Base-by-base conservation (phyloP, 768 basidiomycete genomes). In the Hygrophorus russula region DNA sequence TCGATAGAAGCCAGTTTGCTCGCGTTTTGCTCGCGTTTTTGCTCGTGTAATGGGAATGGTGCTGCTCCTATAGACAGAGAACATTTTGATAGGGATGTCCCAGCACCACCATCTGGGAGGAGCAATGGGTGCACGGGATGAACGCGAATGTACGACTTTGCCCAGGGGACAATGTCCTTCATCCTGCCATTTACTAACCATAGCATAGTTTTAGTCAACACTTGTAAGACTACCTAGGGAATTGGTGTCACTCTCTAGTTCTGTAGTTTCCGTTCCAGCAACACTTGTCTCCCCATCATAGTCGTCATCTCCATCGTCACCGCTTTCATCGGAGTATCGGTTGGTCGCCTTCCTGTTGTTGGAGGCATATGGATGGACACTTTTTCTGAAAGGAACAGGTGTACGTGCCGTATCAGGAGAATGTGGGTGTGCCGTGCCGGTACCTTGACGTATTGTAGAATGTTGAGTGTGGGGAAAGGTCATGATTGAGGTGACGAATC, bases 141-240 rank as follows among this genome's bases (percentile, higher is more conserved):
- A 71, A 3, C 64, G 69, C 5, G 65, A 66, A 1, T 52, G 64
- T 7, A 53, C 54, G 19, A 46, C 56, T 15, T n/a, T 20, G 10
- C 34, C 19, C 27, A 12, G 11, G n/a, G 8, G 17, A 11, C n/a
- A n/a, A n/a, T n/a, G n/a, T n/a, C n/a, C n/a, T n/a, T n/a, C n/a
- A n/a, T n/a, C n/a, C n/a, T n/a, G n/a, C n/a, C n/a, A n/a, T n/a
- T n/a, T n/a, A n/a, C n/a, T n/a, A n/a, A n/a, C n/a, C n/a, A n/a
- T n/a, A n/a, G n/a, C n/a, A n/a, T n/a, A n/a, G 24, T 24, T 27
- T 57, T 56, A 69, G 49, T 73, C 68, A 34, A 76, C 68, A 50
- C 73, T 74, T 11, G 73, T 74, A 45, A 75, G 62, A 56, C 73
- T 75, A 39, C 65, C 66, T 30, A 60, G 59, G 42, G 70, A 70